Conservation (phyloP, 768 basidiomycete genomes). For the Psilocybe tampanensis region DNA sequence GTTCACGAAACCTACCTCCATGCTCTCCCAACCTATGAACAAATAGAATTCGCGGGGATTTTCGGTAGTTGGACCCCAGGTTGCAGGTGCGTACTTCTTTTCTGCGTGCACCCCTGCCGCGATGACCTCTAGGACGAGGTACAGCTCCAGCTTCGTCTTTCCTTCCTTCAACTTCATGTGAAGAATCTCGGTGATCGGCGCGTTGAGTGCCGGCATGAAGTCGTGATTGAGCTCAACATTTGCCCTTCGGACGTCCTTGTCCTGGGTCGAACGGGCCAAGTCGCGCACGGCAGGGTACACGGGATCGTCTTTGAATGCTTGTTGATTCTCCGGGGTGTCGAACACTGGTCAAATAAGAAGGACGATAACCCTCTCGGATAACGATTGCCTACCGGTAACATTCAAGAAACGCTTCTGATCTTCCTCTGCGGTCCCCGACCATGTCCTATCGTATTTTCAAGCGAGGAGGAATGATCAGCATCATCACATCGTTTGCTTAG, state of each 20-base stretch:
- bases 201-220: conserved; percentile 6
- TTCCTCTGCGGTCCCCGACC: background rate
- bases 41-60: conserved; percentile 12
- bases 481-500: no score
- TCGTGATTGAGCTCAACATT: conserved; percentile 13
- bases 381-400: background rate
- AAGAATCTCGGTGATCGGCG: conserved; percentile 15
- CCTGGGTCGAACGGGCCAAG: background rate
- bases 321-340: conserved; percentile 18
- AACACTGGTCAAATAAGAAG: conserved; percentile 12
- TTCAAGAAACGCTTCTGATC: background rate
- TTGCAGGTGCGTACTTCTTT: conserved; percentile 1
- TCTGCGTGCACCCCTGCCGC: background rate
- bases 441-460: background rate
- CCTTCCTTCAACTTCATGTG: conserved; percentile 13
- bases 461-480: no score
- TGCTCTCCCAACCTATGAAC: conserved; percentile 19
- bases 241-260: background rate
- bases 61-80: conserved; percentile 15
- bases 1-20: conserved; percentile 7
- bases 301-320: conserved; percentile 10
- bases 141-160: conserved; percentile 11
- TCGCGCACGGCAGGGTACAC: conserved; percentile 10
- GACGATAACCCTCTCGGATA: background rate
- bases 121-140: background rate